These are phyloP conservation scores for Epichloe bromicola DNA, from an alignment of 2,329 filamentous ascomycete species.

Conservation along the genomic window DNA sequence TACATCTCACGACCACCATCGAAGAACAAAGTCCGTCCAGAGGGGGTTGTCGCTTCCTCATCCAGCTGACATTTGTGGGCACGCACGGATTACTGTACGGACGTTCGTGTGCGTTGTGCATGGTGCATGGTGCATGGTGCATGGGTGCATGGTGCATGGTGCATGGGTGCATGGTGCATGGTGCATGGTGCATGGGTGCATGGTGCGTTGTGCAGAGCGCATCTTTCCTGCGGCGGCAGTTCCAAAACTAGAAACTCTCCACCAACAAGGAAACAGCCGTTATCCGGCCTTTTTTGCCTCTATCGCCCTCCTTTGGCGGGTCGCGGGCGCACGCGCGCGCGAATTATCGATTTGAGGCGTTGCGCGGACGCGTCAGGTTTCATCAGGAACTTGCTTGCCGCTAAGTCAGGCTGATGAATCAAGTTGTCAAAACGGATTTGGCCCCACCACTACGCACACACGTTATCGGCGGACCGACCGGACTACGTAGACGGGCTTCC, in stretches of 20 bases:
- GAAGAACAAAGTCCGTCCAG: not conserved
- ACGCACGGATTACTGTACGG: no score
- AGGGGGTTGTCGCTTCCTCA: no score
- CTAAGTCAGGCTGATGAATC: not conserved
- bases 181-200: no score
- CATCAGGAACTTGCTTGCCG: not conserved
- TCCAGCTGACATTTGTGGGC: no score
- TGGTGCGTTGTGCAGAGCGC: no score
- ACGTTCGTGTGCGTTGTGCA: no score
- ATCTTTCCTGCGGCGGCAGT: not conserved
- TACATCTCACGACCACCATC: not conserved
- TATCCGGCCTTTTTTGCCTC: no score
- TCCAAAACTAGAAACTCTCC: not conserved
- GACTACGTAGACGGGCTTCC: no score
- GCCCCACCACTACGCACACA: not conserved
- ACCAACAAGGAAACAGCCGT: not conserved
- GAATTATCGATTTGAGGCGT: not conserved
- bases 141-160: no score
- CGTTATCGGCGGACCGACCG: no score
- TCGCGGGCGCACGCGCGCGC: not conserved
- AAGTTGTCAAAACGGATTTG: not conserved
- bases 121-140: no score
- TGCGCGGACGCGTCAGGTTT: not conserved
- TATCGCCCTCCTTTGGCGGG: not conserved
- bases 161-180: no score